Conservation (phyloP, 345 rosid species). For the Eucalyptus sp. region DNA sequence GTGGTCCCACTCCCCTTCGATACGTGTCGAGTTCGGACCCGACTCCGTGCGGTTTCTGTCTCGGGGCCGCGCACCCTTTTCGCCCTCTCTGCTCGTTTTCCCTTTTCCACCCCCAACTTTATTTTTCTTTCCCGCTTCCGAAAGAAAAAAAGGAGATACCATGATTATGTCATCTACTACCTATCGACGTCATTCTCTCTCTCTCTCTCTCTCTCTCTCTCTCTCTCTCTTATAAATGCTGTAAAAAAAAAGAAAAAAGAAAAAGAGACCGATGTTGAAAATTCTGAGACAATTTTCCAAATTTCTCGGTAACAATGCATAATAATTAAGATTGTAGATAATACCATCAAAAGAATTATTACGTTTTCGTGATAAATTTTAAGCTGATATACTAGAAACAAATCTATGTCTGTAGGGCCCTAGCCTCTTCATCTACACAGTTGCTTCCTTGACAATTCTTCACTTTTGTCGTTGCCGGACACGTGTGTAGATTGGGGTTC, state of each 20-base stretch:
- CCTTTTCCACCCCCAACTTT: not conserved
- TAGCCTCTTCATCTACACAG: too few relatives aligned
- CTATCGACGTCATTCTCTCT: not conserved
- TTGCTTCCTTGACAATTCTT: too few relatives aligned
- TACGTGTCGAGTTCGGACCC: not conserved
- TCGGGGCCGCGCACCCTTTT: not conserved
- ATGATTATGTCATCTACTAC: not conserved
- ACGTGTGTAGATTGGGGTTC: too few relatives aligned
- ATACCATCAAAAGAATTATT: not conserved
- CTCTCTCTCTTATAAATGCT: not conserved
- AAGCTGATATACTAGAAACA: rapidly evolving
- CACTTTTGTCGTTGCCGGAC: too few relatives aligned
- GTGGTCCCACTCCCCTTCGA: not conserved
- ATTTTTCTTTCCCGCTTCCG: not conserved
- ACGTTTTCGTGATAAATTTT: not conserved
- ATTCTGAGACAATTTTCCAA: not conserved
- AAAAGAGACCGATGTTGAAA: not conserved
- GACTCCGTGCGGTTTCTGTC: not conserved
- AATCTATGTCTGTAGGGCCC: not conserved
- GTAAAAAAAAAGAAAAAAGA: too few relatives aligned
- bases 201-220: not conserved
- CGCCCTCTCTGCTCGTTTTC: not conserved
- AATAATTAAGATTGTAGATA: not conserved
- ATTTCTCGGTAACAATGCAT: not conserved
- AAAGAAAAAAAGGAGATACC: not conserved